phyloP scores from a whole-genome alignment of 495 filamentous ascomycete species.

The Cryomyces minteri region DNA sequence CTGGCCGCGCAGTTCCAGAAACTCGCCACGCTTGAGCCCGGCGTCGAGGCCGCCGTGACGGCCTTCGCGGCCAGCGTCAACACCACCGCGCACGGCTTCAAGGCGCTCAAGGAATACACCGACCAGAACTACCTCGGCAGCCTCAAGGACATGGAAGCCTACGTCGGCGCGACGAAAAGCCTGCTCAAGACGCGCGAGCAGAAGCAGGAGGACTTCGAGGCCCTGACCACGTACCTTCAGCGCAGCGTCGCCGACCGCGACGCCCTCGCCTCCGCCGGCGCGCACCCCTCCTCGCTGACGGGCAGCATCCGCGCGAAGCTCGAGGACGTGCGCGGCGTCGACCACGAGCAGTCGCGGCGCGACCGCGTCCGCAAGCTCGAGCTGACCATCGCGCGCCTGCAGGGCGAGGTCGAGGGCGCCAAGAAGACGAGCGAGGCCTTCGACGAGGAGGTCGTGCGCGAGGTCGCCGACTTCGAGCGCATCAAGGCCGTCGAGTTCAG shows the following conservation, averaged over 20 bases:
- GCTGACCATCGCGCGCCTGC: conserved; percentile 76
- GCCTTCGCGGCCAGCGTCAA: conserved; percentile 76
- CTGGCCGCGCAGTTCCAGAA: conserved; percentile 88
- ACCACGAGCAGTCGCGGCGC: conserved; percentile 78
- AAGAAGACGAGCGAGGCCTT: conserved; percentile 71
- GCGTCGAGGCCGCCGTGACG: conserved; percentile 60
- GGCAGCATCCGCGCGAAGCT: conserved; percentile 84
- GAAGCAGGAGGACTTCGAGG: conserved; percentile 96
- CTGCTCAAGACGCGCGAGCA: conserved; percentile 88
- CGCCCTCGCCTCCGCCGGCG: conserved; percentile 43
- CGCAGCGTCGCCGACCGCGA: conserved; percentile 82
- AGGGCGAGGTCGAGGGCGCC: conserved; percentile 70
- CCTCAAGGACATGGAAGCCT: conserved; percentile 84
- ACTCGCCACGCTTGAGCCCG: conserved; percentile 74
- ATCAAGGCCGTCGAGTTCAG: conserved; percentile 94
- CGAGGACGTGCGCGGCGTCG: conserved; percentile 90
- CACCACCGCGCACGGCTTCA: conserved; percentile 57
- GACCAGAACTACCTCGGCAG: conserved; percentile 89
- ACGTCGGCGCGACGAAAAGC: conserved; percentile 63
- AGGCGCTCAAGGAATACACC: conserved; percentile 68
- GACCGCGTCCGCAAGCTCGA: conserved; percentile 81
- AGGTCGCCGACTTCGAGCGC: conserved; percentile 84
- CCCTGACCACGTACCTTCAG: conserved; percentile 83
- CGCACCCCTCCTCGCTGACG: conserved; percentile 36
- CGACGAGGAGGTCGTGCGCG: conserved; percentile 83